Base-by-base conservation (phyloP, 306 rosid species). In the Notholithocarpus densiflorus region DNA sequence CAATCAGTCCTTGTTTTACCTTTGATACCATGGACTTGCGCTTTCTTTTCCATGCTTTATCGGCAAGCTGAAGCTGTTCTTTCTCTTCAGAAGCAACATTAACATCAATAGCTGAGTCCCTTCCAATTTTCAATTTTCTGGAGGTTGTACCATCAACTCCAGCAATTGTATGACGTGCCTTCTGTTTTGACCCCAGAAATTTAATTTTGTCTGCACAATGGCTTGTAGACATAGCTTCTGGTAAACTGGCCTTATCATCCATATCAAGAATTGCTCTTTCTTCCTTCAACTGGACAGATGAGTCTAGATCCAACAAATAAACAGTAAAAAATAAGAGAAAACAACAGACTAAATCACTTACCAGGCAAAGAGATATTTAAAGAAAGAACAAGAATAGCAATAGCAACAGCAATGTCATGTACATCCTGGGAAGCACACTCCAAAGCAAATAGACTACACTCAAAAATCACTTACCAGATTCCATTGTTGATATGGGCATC, bases 261-360 rank as follows among this genome's bases (percentile, higher is more conserved):
- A 78, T 66, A 79, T 81, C 93, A 77, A 77, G 71, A 62, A 75
- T 56, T 66, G 66, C 75, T 83, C 72, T 85, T 66, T 90, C 94
- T 73, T 90, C 94, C 86, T 87, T 90, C 87, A 91, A 81, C 87
- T 81, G 92, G 77, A 84, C 83, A 59, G 92, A 84, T 74, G 95
- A 87, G 75, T 93, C 98, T 95, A 72, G 43, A 79, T 64, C 64
- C 73, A 79, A 79, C 53, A 80, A 55, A 56, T 2, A 7, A 21
- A 15, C 6, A 71, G 31, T 5, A 62, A 62, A 32, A 43, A 81
- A 69, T 64, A 59, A 76, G 31, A 40, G 72, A 68, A 64, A 60
- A 27, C 68, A 72, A 73, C 24, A 81, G 24, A 71, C 29, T n/a
- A 45, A 48, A 72, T 64, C 71, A 75, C 66, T 70, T 51, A 20